Evolutionary conservation across 768 basidiomycete species (phyloP), one percentile per base, ranked within the genome.

Genomic region (Trametes cubensis): DNA sequence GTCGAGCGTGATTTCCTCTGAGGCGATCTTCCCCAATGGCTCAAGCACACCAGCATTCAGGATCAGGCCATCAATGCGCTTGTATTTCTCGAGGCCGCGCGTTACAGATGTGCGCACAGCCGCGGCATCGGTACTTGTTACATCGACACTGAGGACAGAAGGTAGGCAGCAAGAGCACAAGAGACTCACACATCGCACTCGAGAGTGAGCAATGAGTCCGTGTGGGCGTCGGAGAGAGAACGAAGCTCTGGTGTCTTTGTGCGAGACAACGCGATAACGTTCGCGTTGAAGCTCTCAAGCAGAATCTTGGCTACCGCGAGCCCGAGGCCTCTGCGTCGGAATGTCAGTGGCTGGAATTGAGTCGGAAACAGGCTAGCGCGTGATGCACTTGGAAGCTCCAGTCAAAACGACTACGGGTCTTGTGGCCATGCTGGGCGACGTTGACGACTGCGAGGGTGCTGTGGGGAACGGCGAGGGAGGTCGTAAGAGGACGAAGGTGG

Each of bases 21-120:
- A 81, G 17, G 74, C 79, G 55, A 90, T 82, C 41, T 79, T 80
- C 59, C 85, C 82, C 23, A 94, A 67, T 18, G 93, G 92, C 44
- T 88, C 85, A 23, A 95, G 74, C 0, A 81, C 83, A 4, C 83
- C 95, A n/a, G 94, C 95, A 67, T 94, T 97, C 54, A 98, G 79
- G 61, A 96, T 75, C 61, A 97, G 76, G 25, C 83, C 88, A 72
- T 95, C 93, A 60, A 95, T 78, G 47, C 79, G 77, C 23, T 85
- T 80, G 72, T 84, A 92, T 49, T 70, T 83, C 60, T 80, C 77
- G 45, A 78, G 70, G 14, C 83, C 87, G 23, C 74, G 74, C 28
- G 72, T 61, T 61, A 95, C 83, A 17, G 86, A 88, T n/a, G 74
- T 66, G n/a, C 75, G 73, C 64, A 89, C 74, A 6, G 80, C 81